Conservation (phyloP, 2,329 filamentous ascomycete genomes). For the Pyrenophora teres region DNA sequence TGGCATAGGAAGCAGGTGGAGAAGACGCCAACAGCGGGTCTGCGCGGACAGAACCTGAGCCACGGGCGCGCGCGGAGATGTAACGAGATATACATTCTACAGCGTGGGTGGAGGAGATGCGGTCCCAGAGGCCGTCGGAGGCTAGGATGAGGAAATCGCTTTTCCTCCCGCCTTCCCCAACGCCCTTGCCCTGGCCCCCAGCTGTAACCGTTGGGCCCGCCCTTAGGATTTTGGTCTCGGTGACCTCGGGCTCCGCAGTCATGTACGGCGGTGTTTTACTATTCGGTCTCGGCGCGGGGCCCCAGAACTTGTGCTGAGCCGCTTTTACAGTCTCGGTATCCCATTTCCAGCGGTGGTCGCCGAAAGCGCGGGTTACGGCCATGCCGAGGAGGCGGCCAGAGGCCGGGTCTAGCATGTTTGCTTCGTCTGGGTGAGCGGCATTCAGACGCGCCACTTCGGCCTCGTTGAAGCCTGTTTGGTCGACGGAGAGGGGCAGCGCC, state of each 20-base stretch:
- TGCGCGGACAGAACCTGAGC: constrained; percentile 19
- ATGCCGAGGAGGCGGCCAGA: constrained; percentile 65
- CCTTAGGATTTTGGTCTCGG: constrained; percentile 58
- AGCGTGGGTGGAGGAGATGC: constrained; percentile 61
- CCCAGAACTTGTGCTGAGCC: constrained; percentile 56
- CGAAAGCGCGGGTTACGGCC: constrained; percentile 69
- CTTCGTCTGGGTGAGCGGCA: constrained; percentile 66
- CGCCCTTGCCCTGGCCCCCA: constrained; percentile 32
- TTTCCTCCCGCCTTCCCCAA: no score
- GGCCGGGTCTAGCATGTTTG: constrained; percentile 57
- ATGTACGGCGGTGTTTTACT: constrained; percentile 66
- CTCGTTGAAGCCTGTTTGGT: constrained; percentile 69
- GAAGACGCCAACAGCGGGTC: constrained; percentile 22
- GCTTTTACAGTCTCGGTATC: constrained; percentile 54
- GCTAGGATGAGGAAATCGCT: constrained; percentile 68
- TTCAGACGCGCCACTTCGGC: constrained; percentile 62
- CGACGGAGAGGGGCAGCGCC: constrained; percentile 61
- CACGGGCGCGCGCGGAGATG: constrained; percentile 50
- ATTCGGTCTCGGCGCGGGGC: constrained; percentile 53
- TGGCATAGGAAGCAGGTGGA: constrained; percentile 11
- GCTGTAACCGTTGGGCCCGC: constrained; percentile 22
- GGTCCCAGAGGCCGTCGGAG: constrained; percentile 70
- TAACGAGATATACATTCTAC: constrained; percentile 63
- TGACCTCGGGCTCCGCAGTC: constrained; percentile 69
- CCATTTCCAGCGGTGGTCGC: constrained; percentile 73